Base-by-base conservation (phyloP, 306 rosid species). In the Inga laurina region DNA sequence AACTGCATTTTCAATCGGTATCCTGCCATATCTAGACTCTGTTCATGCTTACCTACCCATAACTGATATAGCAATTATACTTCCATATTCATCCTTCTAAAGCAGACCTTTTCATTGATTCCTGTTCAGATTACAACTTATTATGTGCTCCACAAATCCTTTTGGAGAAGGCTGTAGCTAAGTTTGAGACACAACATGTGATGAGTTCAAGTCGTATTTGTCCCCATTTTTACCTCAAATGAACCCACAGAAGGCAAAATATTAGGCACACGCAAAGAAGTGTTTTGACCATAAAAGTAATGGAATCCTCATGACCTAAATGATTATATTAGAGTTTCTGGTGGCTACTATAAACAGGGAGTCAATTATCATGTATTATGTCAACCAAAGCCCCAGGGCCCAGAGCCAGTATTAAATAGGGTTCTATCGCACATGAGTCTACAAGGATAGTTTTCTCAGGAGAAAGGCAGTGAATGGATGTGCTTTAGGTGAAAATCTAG, bases 71-170 rank as follows among this genome's bases (percentile, higher is more conserved):
- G 37, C 75, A 77, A 71, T 39, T 34, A 70, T 27, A 56, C 72
- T 77, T 12, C 51, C 64, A 48, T 48, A 68, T 32, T 72, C 75
- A 51, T 44, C 8, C 84, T 74, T 54, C 74, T 37, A 4, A 21
- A 34, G 22, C 19, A 66, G 43, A 74, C 34, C 7, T n/a, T 48
- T 43, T 70, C 45, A 37, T 44, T 72, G 24, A 7, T 69, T 12
- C 41, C 49, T 18, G 22, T 32, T 84, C 32, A 75, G 77, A 46
- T 49, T 43, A 77, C 52, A 82, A 67, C 15, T 77, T 78, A 7
- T 21, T 43, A 51, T 72, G 80, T 56, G 67, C 71, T 72, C 71
- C n/a, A 39, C 49, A 73, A 70, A 83, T 35, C 35, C 43, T 69
- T 71, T 18, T 3, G 69, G 68, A 71, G 67, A 37, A 49, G 16